Base-by-base conservation (phyloP, 345 rosid species). In the Kernera saxatilis region DNA sequence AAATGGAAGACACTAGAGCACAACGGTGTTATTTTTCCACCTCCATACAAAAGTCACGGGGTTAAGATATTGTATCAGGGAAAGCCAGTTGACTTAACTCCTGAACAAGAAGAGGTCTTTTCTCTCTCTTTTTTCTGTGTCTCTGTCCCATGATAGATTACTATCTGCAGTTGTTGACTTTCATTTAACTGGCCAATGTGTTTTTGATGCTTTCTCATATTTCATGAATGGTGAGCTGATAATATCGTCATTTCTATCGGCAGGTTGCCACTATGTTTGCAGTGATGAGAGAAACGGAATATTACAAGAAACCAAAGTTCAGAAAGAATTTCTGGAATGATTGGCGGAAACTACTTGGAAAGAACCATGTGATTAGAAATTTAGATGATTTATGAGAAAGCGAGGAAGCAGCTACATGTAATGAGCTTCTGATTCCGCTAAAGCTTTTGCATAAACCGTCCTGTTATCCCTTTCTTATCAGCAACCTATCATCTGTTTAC, bases 231-330 rank as follows among this genome's bases (percentile, higher is more conserved):
- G 82, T 86, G 30, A 44, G 25, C 58, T 73, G 65, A 55, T 56
- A 56, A 46, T 46, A 55, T 45, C 9, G 0, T 36, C 52, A 37
- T 73, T 46, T 40, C 36, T 73, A 23, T 23, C 57, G 14, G 57
- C 19, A 91, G 97, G 96, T 87, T 67, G 98, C 90, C 51, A 89
- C 92, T 2, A 84, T 89, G 96, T 91, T 76, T 89, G 97, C 97
- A 1, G 88, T 93, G 74, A 85, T 89, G 97, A 81, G 77, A 76
- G 98, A 91, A 25, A 87, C 96, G 5, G 90, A 84, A 35, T 91
- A 79, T 73, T 82, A 84, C 78, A 86, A 79, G 54, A 91, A 85
- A 77, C 77, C 82, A 8, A 55, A 77, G 59, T 93, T 93, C 78
- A 84, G 79, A 58, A 84, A 91, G 64, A 93, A 93, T 53, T 93